These are phyloP conservation scores for Pythium phragmiticola DNA, from an alignment of 352 stramenopile species.

Conservation along the genomic window DNA sequence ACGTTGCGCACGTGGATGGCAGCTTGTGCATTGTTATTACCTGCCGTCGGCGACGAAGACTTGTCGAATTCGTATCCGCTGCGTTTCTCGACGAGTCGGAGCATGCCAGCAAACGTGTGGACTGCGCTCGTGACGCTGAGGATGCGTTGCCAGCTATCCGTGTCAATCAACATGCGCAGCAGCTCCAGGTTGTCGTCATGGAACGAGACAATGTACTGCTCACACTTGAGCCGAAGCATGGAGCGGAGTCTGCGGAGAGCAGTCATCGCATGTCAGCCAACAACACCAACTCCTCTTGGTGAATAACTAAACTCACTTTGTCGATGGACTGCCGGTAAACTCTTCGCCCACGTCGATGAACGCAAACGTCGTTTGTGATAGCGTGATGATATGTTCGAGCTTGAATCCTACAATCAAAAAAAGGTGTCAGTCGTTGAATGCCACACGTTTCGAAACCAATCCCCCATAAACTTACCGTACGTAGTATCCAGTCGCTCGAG, in stretches of 20 bases:
- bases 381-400: constrained; percentile 84
- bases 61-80: constrained; percentile 62
- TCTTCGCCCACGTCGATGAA: constrained; percentile 87
- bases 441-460: background rate
- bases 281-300: no score
- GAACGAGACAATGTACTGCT: constrained; percentile 76
- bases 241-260: constrained; percentile 44
- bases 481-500: constrained; percentile 70
- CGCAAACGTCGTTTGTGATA: constrained; percentile 70
- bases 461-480: constrained; percentile 41
- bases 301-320: constrained; percentile 44
- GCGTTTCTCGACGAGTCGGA: constrained; percentile 73
- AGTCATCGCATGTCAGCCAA: background rate
- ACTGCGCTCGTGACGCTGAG: constrained; percentile 47
- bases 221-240: constrained; percentile 71
- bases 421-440: background rate
- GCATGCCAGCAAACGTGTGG: constrained; percentile 42
- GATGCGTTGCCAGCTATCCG: constrained; percentile 82
- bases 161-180: constrained; percentile 81
- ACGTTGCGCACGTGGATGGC: constrained; percentile 68
- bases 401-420: constrained; percentile 61
- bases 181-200: constrained; percentile 85
- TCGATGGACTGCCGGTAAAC: constrained; percentile 69
- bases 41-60: background rate
- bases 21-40: background rate